Evolutionary conservation across 2,329 filamentous ascomycete species (phyloP).

Genomic region (Rachicladosporium sp.): DNA sequence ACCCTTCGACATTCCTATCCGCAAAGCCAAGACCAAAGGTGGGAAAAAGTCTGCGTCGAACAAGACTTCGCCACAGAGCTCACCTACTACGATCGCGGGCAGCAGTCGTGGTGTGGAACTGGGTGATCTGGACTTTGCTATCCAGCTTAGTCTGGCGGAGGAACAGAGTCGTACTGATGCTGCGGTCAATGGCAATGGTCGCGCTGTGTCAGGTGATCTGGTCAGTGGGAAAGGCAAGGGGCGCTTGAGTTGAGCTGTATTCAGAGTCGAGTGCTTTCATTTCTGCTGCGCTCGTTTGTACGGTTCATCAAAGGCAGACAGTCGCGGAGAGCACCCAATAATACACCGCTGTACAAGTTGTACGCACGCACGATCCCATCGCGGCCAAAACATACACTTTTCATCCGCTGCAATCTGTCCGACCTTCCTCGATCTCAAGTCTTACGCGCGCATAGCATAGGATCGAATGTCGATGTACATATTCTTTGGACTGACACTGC

Average conservation of each 20-base stretch:
- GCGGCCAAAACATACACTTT: no score
- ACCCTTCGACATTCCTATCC: conserved; percentile 34
- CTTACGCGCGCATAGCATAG: no score
- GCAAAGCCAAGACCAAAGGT: conserved; percentile 27
- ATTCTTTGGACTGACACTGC: no score
- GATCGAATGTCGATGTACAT: no score
- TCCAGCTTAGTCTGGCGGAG: conserved; percentile 50
- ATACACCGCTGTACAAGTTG: no score
- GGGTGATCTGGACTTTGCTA: conserved; percentile 48
- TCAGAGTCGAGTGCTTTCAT: no score
- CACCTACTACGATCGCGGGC: conserved; percentile 25
- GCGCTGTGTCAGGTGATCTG: background rate
- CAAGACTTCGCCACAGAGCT: conserved; percentile 14
- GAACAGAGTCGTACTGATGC: conserved; percentile 34
- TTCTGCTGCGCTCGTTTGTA: no score
- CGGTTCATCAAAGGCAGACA: no score
- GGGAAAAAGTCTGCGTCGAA: conserved; percentile 17
- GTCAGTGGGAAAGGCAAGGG: conserved; percentile 7
- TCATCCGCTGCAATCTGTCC: no score
- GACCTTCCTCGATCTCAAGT: no score
- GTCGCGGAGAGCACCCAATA: no score
- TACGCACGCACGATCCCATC: no score
- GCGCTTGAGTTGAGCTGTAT: background rate
- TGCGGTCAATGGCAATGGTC: background rate
- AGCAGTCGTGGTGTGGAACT: conserved; percentile 32